Conservation (phyloP, 2,329 filamentous ascomycete species). For the Trichoderma koningiopsis region DNA sequence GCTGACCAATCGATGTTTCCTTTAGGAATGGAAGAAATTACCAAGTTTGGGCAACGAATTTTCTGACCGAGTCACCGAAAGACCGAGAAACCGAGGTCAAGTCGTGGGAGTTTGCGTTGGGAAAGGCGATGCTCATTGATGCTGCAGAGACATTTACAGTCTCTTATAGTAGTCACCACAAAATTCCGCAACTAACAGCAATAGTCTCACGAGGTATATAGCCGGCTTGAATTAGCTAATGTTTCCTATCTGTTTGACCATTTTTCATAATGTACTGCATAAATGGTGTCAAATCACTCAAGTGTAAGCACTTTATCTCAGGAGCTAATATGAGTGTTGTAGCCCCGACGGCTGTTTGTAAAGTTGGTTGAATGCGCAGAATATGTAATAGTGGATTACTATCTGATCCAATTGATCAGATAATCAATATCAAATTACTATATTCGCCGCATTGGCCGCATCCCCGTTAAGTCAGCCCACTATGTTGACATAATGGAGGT, state of each 20-base stretch:
- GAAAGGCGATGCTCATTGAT: too few species aligned
- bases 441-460: background rate
- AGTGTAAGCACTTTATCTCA: background rate
- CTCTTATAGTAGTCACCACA: background rate
- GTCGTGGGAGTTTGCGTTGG: background rate
- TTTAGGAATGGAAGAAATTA: background rate
- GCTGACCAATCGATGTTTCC: background rate
- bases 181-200: background rate
- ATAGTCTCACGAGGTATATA: background rate
- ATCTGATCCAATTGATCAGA: background rate
- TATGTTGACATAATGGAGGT: background rate
- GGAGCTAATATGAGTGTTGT: background rate
- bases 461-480: too few species aligned
- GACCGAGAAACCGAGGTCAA: background rate
- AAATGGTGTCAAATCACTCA: background rate
- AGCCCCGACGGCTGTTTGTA: background rate
- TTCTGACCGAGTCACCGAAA: background rate
- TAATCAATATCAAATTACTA: background rate
- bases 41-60: background rate
- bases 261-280: background rate
- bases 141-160: background rate
- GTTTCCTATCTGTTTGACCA: background rate
- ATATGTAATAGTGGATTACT: background rate
- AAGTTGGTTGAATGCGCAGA: background rate
- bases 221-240: background rate